phyloP scores from a whole-genome alignment of 257 asterid species.

The Echium plantagineum region DNA sequence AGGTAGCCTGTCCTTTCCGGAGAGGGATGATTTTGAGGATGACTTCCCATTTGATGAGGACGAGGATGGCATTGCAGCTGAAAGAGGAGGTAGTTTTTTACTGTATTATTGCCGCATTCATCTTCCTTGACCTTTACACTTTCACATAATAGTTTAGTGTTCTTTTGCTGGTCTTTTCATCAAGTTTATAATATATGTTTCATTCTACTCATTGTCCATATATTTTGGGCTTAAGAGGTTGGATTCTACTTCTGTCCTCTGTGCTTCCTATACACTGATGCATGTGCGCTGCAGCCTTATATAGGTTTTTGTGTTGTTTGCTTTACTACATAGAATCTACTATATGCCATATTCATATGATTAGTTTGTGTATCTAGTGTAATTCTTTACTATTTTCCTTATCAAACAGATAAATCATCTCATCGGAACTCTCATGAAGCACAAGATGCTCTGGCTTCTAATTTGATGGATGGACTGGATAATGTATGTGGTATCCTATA shows the following conservation, averaged over 20 bases:
- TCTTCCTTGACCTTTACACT: not conserved
- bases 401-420: constrained; percentile 33
- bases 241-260: too few relatives aligned
- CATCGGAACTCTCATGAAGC: constrained; percentile 22
- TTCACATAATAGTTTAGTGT: not conserved
- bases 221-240: too few relatives aligned
- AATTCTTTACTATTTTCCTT: constrained; percentile 9
- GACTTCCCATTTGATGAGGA: constrained; percentile 57
- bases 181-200: too few relatives aligned
- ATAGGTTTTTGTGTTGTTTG: not conserved
- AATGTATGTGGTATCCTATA: constrained; percentile 38
- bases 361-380: not conserved
- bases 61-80: constrained; percentile 28
- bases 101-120: not conserved
- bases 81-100: constrained; percentile 30
- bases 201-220: too few relatives aligned
- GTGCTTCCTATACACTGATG: not conserved
- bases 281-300: not conserved
- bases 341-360: not conserved
- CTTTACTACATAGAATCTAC: not conserved
- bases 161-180: not conserved
- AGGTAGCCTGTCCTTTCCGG: constrained; percentile 30
- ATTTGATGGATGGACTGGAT: constrained; percentile 29
- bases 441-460: constrained; percentile 25
- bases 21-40: constrained; percentile 79